Conservation (phyloP, 2,329 filamentous ascomycete genomes). For the Xenoacremonium recifei region DNA sequence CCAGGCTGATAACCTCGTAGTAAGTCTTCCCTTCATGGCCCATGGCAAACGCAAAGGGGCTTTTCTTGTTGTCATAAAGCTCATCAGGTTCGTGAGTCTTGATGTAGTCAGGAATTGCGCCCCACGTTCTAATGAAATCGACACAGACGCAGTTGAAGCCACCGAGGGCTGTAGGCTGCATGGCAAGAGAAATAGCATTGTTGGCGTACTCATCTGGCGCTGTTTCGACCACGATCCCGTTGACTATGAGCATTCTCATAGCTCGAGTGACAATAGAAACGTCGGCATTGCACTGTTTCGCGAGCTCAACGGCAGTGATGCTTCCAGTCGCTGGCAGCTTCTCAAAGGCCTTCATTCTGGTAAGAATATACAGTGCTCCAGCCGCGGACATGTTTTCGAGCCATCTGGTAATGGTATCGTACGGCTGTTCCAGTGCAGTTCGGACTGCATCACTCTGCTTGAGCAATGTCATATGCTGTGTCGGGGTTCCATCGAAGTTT, state of each 20-base stretch:
- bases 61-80: constrained; percentile 26
- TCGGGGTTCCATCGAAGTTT: constrained; percentile 12
- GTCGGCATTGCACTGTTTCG: constrained; percentile 1
- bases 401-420: constrained; percentile 16
- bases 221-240: constrained; percentile 2
- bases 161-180: background rate
- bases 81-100: constrained; percentile 25
- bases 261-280: background rate
- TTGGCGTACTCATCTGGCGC: background rate
- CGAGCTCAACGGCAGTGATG: constrained; percentile 1
- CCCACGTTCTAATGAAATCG: constrained; percentile 9
- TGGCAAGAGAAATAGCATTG: background rate
- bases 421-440: constrained; percentile 18
- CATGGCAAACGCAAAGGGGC: constrained; percentile 25
- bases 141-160: constrained; percentile 1
- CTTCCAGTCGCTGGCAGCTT: constrained; percentile 9
- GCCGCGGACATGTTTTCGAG: constrained; percentile 19
- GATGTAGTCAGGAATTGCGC: constrained; percentile 24
- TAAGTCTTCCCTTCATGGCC: constrained; percentile 31
- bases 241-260: constrained; percentile 3
- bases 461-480: constrained; percentile 14
- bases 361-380: constrained; percentile 17
- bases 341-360: constrained; percentile 15
- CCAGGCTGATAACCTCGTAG: constrained; percentile 27
- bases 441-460: constrained; percentile 17